A percentile compares a stretch with the other conserved stretches of the same genome.
phyloP scores from a whole-genome alignment of 129 eudicot species.

The Oenanthe sinensis region DNA sequence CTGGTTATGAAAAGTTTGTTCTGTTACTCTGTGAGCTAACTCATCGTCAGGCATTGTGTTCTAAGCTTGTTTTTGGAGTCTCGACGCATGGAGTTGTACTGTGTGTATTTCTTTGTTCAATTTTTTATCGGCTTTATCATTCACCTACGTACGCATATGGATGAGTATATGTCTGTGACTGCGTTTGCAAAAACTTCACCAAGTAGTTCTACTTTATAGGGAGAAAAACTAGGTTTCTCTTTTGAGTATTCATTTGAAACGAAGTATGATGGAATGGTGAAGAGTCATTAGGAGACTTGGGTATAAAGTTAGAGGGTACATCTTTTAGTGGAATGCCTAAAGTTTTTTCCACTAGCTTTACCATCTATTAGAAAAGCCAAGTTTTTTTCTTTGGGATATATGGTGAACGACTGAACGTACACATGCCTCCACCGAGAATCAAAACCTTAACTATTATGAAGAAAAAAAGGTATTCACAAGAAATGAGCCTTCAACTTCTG shows the following conservation, averaged over 20 bases:
- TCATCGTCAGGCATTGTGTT: background rate
- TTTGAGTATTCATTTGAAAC: conserved; percentile 9
- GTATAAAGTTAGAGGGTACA: conserved; percentile 25
- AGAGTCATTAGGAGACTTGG: conserved; percentile 9
- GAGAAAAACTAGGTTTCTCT: background rate
- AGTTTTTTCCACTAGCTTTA: conserved; percentile 37
- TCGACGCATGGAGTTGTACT: background rate
- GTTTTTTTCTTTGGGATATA: background rate
- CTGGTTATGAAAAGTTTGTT: background rate
- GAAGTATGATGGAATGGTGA: background rate
- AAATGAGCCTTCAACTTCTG: background rate
- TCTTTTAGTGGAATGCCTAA: conserved; percentile 45
- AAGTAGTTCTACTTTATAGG: background rate
- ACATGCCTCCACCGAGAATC: background rate
- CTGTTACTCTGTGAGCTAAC: background rate
- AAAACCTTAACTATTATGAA: background rate
- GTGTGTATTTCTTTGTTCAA: background rate
- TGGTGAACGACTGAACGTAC: background rate
- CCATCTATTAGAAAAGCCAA: background rate
- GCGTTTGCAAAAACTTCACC: background rate
- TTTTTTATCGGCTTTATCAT: background rate
- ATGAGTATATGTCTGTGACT: background rate
- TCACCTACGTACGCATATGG: no score
- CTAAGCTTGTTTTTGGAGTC: background rate
- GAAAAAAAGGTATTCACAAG: background rate